Base-by-base conservation (phyloP, 352 stramenopile species). In the Phytophthora idaei region DNA sequence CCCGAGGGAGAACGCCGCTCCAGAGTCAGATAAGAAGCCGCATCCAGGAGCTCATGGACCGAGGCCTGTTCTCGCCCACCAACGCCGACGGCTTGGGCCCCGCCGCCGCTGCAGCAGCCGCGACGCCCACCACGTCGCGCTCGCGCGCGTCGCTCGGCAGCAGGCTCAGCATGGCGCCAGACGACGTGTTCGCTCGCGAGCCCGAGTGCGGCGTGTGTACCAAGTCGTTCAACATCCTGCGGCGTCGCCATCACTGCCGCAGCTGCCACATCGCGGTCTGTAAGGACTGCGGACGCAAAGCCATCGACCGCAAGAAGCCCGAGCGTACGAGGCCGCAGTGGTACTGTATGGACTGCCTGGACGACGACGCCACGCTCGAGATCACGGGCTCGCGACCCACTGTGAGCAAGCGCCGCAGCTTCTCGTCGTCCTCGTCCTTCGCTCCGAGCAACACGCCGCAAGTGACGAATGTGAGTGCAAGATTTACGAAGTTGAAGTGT, bases 211-310 rank as follows among this genome's bases (percentile, higher is more conserved):
- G 83, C 58, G 80, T 89, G 42, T 95, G 88, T 76, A 49, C 71
- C 52, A 90, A 90, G 64, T 83, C 79, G 39, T 95, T 95, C 69
- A 92, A 91, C 57, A 77, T 95, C 31, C 61, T 94, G 55, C 84
- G 86, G 1, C 86, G 88, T 8, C 88, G 88, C 54, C 88, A 95
- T 71, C 88, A 94, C 74, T 95, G 88, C 63, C 88, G 88, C 57
- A 80, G 76, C 36, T 95, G 88, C 67, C 85, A 93, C 74, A 81
- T 94, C 60, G 85, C 87, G 4, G 74, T 95, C 3, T 95, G 87
- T 60, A 95, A 94, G 64, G 85, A 94, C 49, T 95, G 87, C 57
- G 86, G 85, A 0, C 69, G 76, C 61, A 95, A 95, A 66, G 87
- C 85, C 28, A 60, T 95, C 25, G 84, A 93, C 73, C 67, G 77